Base-by-base conservation (phyloP, 441 rosid species). In the Gossypium schwendimanii region DNA sequence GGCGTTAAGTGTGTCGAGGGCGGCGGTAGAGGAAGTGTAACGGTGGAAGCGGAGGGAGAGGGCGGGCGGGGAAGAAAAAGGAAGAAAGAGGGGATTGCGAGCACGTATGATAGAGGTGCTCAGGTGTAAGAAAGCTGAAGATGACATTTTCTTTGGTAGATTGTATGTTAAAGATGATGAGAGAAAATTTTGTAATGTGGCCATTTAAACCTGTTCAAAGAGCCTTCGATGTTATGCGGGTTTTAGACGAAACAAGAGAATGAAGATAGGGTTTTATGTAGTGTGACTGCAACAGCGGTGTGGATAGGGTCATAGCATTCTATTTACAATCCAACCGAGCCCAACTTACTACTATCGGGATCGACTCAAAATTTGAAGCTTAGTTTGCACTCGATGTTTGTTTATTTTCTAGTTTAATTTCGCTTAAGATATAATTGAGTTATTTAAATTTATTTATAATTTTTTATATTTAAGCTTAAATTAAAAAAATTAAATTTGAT, bases 61-160 rank as follows among this genome's bases (percentile, higher is more conserved):
- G 49, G 77, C 50, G 64, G 73, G 63, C 57, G 59, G 76, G 45
- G 80, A 49, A 24, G 75, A 80, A 68, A 28, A 28, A 75, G 63
- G 75, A 8, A 70, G 75, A 45, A 82, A 54, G 14, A 81, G 50
- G 24, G 82, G 47, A 4, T 71, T 78, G 63, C 73, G 83, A 66
- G 83, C 39, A 31, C 82, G 86, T 78, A 82, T 73, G 61, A 89
- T 74, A 6, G 84, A 80, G 47, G 69, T 78, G 2, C 90, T 86
- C n/a, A 82, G 77, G 33, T 76, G 11, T 49, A 84, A 61, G 63
- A 86, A 74, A 75, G 75, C 82, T 2, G 85, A 84, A 36, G 89
- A 70, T 0, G 91, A 76, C 97, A 90, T 92, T 62, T 47, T 68
- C 50, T 8, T 50, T 7, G 14, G 41, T 15, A 41, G 23, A 36